Evolutionary conservation across 352 stramenopile species (phyloP).

Genomic region (Pythium brassicae): DNA sequence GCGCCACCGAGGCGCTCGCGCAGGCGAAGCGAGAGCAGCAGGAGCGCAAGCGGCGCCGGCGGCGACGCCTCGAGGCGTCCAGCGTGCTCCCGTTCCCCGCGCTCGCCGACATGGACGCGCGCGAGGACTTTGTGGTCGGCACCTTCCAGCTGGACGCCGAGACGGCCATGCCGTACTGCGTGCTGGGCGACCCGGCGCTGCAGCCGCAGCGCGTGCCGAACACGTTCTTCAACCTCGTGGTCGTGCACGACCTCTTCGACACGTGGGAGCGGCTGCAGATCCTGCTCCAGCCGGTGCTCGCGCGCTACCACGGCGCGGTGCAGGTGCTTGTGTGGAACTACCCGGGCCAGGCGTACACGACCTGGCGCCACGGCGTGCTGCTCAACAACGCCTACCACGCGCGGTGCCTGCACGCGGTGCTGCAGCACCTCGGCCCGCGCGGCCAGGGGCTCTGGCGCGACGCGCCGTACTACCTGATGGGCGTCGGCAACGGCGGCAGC

Average conservation of each 20-base stretch:
- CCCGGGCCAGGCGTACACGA: constrained; percentile 93
- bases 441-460: constrained; percentile 45
- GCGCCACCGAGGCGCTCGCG: constrained; percentile 33
- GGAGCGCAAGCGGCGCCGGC: constrained; percentile 25
- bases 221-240: constrained; percentile 92
- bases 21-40: constrained; percentile 41
- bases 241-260: constrained; percentile 95
- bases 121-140: constrained; percentile 43
- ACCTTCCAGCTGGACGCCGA: constrained; percentile 92
- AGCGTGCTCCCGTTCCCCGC: constrained; percentile 37
- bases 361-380: constrained; percentile 82
- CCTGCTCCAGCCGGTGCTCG: constrained; percentile 86
- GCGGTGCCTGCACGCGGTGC: constrained; percentile 79
- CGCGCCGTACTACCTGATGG: constrained; percentile 90
- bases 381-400: constrained; percentile 93
- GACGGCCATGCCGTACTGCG: constrained; percentile 89
- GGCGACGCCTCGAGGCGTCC: constrained; percentile 38
- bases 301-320: constrained; percentile 78
- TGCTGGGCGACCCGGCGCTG: constrained; percentile 58
- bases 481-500: constrained; percentile 89
- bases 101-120: constrained; percentile 39
- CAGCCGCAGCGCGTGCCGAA: constrained; percentile 20
- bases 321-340: constrained; percentile 96
- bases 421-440: constrained; percentile 42
- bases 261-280: constrained; percentile 94